Percentiles rank a stretch among this genome's conserved stretches.
phyloP scores from a whole-genome alignment of 495 filamentous ascomycete genomes.

The Choiromyces venosus region DNA sequence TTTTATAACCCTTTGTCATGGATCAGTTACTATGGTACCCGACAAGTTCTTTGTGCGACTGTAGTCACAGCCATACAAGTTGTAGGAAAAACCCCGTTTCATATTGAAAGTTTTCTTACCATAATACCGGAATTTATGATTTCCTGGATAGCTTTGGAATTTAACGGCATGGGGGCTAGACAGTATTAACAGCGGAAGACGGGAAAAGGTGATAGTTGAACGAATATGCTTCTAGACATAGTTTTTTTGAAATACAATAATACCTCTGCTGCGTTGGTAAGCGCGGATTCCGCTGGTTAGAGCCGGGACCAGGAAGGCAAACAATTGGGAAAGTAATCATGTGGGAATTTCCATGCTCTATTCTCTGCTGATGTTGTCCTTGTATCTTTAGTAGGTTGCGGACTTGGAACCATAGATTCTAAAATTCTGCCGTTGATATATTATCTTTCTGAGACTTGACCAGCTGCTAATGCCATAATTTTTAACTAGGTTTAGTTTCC shows the following conservation, averaged over 20 bases:
- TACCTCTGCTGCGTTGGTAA: background rate
- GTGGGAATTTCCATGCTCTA: background rate
- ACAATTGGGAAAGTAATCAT: background rate
- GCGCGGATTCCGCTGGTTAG: background rate
- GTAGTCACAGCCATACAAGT: background rate
- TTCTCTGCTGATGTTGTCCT: background rate
- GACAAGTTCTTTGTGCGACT: no score
- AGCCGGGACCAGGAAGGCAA: background rate
- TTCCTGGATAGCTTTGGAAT: background rate
- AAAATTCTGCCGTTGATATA: no score
- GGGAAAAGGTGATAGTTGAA: background rate
- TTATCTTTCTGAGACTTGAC: background rate
- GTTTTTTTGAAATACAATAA: background rate
- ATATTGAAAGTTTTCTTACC: background rate
- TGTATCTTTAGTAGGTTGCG: background rate
- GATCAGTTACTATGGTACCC: no score
- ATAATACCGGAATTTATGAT: background rate
- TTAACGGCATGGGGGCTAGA: background rate
- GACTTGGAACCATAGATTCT: no score
- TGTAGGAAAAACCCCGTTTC: background rate
- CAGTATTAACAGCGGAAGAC: background rate
- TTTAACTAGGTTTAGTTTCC: no score
- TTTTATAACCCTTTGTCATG: no score
- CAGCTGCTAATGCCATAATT: background rate
- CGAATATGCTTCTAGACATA: background rate